phyloP scores from a whole-genome alignment of 352 stramenopile genomes.

The Globisporangium camurandrum region DNA sequence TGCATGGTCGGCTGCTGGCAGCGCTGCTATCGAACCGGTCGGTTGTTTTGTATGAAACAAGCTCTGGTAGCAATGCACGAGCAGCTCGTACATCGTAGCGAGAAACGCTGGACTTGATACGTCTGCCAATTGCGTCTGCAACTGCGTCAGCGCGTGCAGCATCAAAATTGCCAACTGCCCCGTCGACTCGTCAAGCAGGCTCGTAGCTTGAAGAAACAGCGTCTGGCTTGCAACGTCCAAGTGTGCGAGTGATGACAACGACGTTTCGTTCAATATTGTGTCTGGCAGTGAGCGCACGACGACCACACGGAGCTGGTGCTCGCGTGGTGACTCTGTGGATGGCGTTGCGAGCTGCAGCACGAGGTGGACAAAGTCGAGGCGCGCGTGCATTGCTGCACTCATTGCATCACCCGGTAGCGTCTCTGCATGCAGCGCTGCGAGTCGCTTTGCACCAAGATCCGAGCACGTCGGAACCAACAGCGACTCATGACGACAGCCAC shows the following conservation, averaged over 20 bases:
- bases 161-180: slow-evolving; percentile 48
- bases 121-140: slow-evolving; percentile 21
- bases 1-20: slow-evolving; percentile 1
- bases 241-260: neutral
- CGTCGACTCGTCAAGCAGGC: slow-evolving; percentile 29
- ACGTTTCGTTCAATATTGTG: neutral
- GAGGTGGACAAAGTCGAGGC: slow-evolving; percentile 22
- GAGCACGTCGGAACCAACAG: neutral
- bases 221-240: slow-evolving; percentile 15
- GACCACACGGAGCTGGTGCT: slow-evolving; percentile 7
- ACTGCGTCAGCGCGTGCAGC: slow-evolving; percentile 42
- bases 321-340: too few relatives aligned
- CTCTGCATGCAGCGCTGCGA: neutral
- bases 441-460: neutral
- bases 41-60: slow-evolving; percentile 24
- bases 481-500: neutral
- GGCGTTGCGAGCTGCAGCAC: slow-evolving; percentile 17
- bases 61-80: slow-evolving; percentile 56
- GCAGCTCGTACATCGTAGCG: slow-evolving; percentile 32
- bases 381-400: slow-evolving; percentile 21
- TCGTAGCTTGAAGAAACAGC: slow-evolving; percentile 24
- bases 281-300: slow-evolving; percentile 6
- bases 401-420: slow-evolving; percentile 10
- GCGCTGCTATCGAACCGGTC: slow-evolving; percentile 15
- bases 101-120: slow-evolving; percentile 46